Base-by-base conservation (phyloP, 345 rosid genomes). In the Gossypium raimondii region DNA sequence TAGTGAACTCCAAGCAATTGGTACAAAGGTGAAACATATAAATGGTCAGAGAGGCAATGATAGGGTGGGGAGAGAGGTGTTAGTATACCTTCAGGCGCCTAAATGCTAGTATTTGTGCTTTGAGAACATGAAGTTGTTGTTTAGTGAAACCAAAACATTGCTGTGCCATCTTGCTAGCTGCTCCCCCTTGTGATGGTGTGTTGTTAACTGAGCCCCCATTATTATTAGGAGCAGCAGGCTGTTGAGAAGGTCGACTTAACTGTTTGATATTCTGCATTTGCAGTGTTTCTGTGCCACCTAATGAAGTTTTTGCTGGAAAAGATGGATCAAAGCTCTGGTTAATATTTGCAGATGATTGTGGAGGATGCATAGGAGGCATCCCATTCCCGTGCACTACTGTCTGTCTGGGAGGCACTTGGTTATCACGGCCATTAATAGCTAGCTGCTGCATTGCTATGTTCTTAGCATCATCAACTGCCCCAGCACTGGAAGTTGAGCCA, bases 41-140 rank as follows among this genome's bases (percentile, higher is more conserved):
- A 18, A 76, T 13, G 18, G 13, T 14, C 45, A 76, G 52, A 67
- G 34, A 53, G n/a, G 67, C 18, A 41, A 14, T 29, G 34, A 48
- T 8, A 47, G 41, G 58, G 55, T 72, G 18, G 60, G 76, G 67
- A 73, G 58, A 76, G 65, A 69, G 70, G 64, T 22, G 77, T 55
- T 69, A 56, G 41, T 73, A 77, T 72, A 93, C 99, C 97, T 96
- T 96, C 73, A 96, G 80, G 78, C 99, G 89, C 80, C 98, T 86
- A 78, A 96, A 96, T 74, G 97, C 99, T 72, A 96, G 85, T 78
- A 93, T 96, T 82, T 96, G 99, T 34, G 98, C 99, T 84, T 96
- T 96, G 58, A 93, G 97, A 77, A 93, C 99, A 84, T 96, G 95
- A 74, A 93, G 86, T 77, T 96, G 99, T 75, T 91, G 94, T 85